Evolutionary conservation across 441 rosid genomes (phyloP), one percentile per base, ranked within the genome.

Genomic region (Erodium texanum): DNA sequence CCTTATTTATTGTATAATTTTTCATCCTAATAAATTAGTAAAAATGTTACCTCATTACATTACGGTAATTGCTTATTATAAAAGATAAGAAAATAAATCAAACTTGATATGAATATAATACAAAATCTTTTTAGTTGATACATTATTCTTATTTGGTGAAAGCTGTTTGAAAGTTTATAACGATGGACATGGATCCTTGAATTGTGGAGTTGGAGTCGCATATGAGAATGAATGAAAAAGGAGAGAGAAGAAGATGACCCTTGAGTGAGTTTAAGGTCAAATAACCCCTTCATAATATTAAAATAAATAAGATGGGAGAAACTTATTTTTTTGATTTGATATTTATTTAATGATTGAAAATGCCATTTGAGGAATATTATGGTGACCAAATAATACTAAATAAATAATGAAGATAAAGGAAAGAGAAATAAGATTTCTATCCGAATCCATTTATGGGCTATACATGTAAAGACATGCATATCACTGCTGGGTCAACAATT

Each of bases 231-330:
- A n/a, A n/a, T n/a, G n/a, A 12, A 41, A 41, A 41, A 7, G 56
- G 7, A 48, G 56, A 48, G 56, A 48, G 56, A 48, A 48, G 56
- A 48, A 14, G 56, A 48, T 48, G 56, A 48, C 56, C 56, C 56
- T 48, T 48, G 56, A 48, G 56, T 14, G 56, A n/a, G 15, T 48
- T 3, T 48, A 48, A 48, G 56, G 56, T 48, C 56, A 48, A 48
- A 48, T 48, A 48, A 15, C 56, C 56, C 56, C 10, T 48, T 6
- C n/a, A n/a, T n/a, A 27, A 27, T 27, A 27, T 27, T 27, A 27
- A 27, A 48, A 14, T 14, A 48, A 48, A 48, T 15, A 48, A 48
- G 9, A 48, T 48, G 56, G 56, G 19, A 48, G 56, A 7, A 48
- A 48, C 2, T 4, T 48, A 14, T 18, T 48, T 18, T 14, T 48